phyloP scores from a whole-genome alignment of 2,329 filamentous ascomycete genomes.

The Neofusicoccum sp. region DNA sequence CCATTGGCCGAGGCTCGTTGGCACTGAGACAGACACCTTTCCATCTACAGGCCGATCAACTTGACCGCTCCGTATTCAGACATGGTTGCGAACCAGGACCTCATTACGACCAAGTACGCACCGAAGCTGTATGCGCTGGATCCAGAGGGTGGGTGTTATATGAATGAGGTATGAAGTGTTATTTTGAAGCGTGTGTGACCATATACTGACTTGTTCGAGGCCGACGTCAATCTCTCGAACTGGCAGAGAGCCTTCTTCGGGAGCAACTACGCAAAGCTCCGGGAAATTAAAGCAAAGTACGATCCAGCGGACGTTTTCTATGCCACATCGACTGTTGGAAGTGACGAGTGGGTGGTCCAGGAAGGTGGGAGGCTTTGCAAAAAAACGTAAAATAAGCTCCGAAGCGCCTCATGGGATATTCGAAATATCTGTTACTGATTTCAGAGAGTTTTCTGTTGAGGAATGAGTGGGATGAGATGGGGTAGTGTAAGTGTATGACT shows the following conservation, averaged over 20 bases:
- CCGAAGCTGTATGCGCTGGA: conserved; percentile 22
- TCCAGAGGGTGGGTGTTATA: conserved; percentile 17
- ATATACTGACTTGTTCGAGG: conserved; percentile 27
- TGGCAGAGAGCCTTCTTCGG: conserved; percentile 30
- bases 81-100: conserved; percentile 21
- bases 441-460: too few relatives aligned
- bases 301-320: conserved; percentile 27
- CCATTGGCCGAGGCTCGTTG: neutral
- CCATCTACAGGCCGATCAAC: neutral
- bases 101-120: neutral
- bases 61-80: conserved; percentile 11
- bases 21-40: neutral
- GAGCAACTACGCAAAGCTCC: conserved; percentile 22
- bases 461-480: too few relatives aligned
- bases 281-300: conserved; percentile 24
- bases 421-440: too few relatives aligned
- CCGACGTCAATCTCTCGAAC: conserved; percentile 27
- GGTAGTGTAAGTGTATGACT: too few relatives aligned
- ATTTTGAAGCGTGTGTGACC: too few relatives aligned
- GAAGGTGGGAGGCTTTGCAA: conserved; percentile 21
- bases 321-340: conserved; percentile 25
- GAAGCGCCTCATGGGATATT: too few relatives aligned
- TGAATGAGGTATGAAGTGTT: conserved; percentile 23
- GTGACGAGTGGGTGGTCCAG: conserved; percentile 25
- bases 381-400: neutral